phyloP scores from a whole-genome alignment of 2,329 filamentous ascomycete species.

The Calonectria honghensis region DNA sequence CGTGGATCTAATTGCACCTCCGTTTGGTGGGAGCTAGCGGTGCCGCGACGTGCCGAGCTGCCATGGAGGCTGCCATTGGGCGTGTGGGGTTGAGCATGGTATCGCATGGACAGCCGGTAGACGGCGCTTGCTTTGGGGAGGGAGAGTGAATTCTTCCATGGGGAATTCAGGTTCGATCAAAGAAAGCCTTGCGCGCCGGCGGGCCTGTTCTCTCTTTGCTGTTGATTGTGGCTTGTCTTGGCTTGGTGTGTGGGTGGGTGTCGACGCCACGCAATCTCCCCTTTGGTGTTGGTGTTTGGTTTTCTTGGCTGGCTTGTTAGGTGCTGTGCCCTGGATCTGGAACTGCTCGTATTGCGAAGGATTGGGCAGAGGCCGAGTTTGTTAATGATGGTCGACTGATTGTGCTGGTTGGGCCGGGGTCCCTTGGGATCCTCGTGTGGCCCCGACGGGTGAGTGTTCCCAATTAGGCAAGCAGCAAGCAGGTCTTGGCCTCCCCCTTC shows the following conservation, averaged over 20 bases:
- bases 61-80: neutral
- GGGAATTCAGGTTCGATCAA: slow-evolving; percentile 3
- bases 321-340: slow-evolving; percentile 12
- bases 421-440: slow-evolving; percentile 23
- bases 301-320: slow-evolving; percentile 7
- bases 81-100: neutral
- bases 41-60: slow-evolving; percentile 22
- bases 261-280: slow-evolving; percentile 34
- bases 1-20: neutral
- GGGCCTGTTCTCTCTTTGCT: neutral
- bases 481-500: neutral
- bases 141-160: neutral
- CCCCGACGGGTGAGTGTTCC: slow-evolving; percentile 26
- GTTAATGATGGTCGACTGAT: slow-evolving; percentile 18
- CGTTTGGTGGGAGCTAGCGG: neutral
- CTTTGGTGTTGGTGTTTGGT: neutral
- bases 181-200: slow-evolving; percentile 3
- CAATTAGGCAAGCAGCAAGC: slow-evolving; percentile 29
- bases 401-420: slow-evolving; percentile 9
- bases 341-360: slow-evolving; percentile 17
- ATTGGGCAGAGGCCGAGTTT: slow-evolving; percentile 18
- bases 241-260: slow-evolving; percentile 27
- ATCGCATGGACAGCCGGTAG: neutral
- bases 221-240: slow-evolving; percentile 33
- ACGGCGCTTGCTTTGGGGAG: neutral